Evolutionary conservation across 169 alveolate species (phyloP).

Genomic region (Plasmodium relictum): DNA sequence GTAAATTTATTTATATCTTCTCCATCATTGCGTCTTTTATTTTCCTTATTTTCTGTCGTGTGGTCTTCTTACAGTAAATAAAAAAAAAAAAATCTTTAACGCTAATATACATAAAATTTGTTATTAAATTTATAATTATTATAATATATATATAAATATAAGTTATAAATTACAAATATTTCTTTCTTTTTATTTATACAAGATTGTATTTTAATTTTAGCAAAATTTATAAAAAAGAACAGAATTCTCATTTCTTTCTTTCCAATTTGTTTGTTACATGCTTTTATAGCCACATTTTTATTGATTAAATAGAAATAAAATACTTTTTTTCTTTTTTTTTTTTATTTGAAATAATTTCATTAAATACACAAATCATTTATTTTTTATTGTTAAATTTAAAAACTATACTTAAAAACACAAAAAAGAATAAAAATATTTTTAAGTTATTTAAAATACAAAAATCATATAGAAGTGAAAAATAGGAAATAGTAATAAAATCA

Average conservation of each 20-base stretch:
- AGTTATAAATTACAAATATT: background rate
- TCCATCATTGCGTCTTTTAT: conserved; percentile 27
- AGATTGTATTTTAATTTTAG: conserved; percentile 69
- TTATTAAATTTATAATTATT: background rate
- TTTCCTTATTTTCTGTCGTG: conserved; percentile 28
- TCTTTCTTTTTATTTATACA: conserved; percentile 24
- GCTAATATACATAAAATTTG: background rate
- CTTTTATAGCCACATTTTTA: conserved; percentile 47
- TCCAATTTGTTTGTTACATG: conserved; percentile 70
- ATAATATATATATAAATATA: conserved; percentile 7
- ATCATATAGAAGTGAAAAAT: no score
- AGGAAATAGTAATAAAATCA: no score
- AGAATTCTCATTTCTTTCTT: conserved; percentile 45
- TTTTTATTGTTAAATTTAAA: no score
- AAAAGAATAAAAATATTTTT: no score
- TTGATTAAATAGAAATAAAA: conserved; percentile 53
- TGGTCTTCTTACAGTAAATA: conserved; percentile 72
- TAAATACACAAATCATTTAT: no score
- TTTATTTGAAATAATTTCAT: no score
- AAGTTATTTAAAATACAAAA: no score
- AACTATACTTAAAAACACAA: no score
- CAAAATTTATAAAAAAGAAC: conserved; percentile 51
- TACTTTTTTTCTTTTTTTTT: no score
- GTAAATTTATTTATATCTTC: conserved; percentile 42
- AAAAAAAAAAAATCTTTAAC: background rate